Evolutionary conservation across 2,329 filamentous ascomycete genomes (phyloP).

Genomic region (Elsinoe ampelina): DNA sequence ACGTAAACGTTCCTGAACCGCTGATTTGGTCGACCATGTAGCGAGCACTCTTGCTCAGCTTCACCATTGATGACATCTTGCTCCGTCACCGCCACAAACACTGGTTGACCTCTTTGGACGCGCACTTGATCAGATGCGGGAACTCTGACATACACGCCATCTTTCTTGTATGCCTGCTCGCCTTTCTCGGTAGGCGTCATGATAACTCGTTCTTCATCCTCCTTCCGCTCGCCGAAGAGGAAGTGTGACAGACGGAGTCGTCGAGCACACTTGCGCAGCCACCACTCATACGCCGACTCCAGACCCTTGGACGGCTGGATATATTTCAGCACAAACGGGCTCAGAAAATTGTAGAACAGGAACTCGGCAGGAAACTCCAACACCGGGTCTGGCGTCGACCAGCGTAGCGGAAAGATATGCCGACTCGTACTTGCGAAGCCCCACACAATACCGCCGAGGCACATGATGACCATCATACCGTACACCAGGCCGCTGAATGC

Average conservation of each 20-base stretch:
- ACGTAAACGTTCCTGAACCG: conserved; percentile 54
- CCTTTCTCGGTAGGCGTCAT: not conserved
- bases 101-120: conserved; percentile 71
- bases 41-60: conserved; percentile 9
- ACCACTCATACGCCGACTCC: conserved; percentile 85
- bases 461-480: conserved; percentile 82
- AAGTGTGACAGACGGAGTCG: conserved; percentile 79
- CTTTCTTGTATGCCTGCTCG: conserved; percentile 45
- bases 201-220: conserved; percentile 59
- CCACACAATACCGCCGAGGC: conserved; percentile 93
- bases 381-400: conserved; percentile 84
- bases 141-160: conserved; percentile 76
- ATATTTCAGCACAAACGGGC: conserved; percentile 75
- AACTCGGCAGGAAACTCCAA: conserved; percentile 91
- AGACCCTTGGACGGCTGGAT: conserved; percentile 79
- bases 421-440: conserved; percentile 60
- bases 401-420: conserved; percentile 78
- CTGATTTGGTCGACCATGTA: conserved; percentile 31
- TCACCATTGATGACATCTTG: conserved; percentile 41
- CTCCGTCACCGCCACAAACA: conserved; percentile 70
- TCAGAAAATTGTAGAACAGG: conserved; percentile 92
- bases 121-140: conserved; percentile 92
- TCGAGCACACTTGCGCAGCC: conserved; percentile 82
- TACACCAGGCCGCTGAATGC: conserved; percentile 94
- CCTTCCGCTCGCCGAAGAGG: conserved; percentile 72